phyloP scores from a whole-genome alignment of 805 yeast species.

The Candida saitoana region DNA sequence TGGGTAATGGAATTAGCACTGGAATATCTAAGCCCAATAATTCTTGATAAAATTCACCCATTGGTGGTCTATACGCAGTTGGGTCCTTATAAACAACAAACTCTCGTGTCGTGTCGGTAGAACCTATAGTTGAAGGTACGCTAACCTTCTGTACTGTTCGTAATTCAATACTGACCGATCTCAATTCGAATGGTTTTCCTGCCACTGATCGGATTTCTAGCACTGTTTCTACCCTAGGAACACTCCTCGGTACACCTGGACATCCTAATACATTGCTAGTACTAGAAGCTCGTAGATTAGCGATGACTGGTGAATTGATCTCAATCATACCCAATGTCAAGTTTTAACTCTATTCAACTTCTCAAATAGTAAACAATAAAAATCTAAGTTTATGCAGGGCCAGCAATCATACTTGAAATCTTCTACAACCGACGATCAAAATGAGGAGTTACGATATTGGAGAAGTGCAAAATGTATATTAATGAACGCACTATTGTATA shows the following conservation, averaged over 20 bases:
- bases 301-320: constrained; percentile 24
- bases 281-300: constrained; percentile 46
- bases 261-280: constrained; percentile 57
- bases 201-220: constrained; percentile 50
- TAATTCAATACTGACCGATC: constrained; percentile 46
- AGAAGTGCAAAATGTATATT: not conserved
- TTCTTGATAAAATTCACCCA: constrained; percentile 35
- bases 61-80: constrained; percentile 33
- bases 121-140: constrained; percentile 35
- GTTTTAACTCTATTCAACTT: not conserved
- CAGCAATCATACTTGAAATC: not conserved
- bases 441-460: not conserved
- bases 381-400: constrained; percentile 8
- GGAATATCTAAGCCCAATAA: constrained; percentile 58
- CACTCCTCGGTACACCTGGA: constrained; percentile 62
- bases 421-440: not conserved
- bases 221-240: constrained; percentile 57
- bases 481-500: too few species aligned
- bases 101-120: constrained; percentile 31
- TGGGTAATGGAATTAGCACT: constrained; percentile 51
- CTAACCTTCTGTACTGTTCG: constrained; percentile 49
- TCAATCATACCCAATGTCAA: not conserved
- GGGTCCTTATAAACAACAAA: constrained; percentile 34
- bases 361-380: not conserved
- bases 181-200: constrained; percentile 44